Evolutionary conservation across 2,329 filamentous ascomycete genomes (phyloP).

Genomic region (Cryphonectria parasitica): DNA sequence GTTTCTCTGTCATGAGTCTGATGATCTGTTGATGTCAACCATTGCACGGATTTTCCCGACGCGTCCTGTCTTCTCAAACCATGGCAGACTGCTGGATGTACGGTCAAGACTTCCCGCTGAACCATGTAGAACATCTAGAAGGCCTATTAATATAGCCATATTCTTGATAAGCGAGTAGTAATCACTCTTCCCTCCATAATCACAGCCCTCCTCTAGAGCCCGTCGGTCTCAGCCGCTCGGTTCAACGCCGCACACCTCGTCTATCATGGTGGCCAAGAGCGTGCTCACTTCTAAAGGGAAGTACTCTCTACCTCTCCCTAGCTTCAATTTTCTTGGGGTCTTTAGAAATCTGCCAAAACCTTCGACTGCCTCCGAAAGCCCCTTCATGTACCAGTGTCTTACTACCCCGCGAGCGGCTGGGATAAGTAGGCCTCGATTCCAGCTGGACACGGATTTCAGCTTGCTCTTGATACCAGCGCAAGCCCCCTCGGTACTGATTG

Average conservation of each 20-base stretch:
- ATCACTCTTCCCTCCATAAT: background rate
- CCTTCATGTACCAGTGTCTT: constrained; percentile 78
- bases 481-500: background rate
- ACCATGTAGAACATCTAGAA: background rate
- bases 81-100: background rate
- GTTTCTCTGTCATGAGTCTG: background rate
- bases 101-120: background rate
- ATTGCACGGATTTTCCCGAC: background rate
- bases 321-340: background rate
- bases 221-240: background rate
- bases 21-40: background rate
- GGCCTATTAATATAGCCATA: background rate
- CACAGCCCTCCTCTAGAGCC: background rate
- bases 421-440: constrained; percentile 41
- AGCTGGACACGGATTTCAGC: background rate
- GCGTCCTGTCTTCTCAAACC: background rate
- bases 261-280: background rate
- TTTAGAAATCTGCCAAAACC: background rate
- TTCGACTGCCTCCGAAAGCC: constrained; percentile 70
- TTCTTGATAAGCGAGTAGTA: background rate
- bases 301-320: background rate
- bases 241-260: background rate
- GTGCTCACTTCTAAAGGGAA: background rate
- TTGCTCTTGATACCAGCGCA: background rate
- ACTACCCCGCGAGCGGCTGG: constrained; percentile 64